Base-by-base conservation (phyloP, 371 early-diverging fungal species). In the Blakeslea trispora region DNA sequence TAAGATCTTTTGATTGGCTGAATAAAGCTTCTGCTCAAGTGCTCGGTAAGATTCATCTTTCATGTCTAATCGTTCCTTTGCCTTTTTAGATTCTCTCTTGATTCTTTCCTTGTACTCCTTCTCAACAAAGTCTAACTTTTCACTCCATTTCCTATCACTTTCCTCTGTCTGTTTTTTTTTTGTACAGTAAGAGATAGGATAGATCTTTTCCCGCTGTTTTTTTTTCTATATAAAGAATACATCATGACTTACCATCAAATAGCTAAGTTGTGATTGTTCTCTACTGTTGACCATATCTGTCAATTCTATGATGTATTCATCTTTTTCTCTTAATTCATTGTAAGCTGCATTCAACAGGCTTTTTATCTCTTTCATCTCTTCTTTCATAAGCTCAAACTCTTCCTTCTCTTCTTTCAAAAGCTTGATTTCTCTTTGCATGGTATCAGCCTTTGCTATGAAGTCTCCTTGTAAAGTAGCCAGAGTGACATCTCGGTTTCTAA, bases 401-500 rank as follows among this genome's bases (percentile, higher is more conserved):
- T 71, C 61, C 39, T 70, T 57, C 40, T n/a, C n/a, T n/a, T n/a
- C n/a, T 17, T 58, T 37, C 8, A 70, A 48, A 7, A 75, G 19
- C 10, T 50, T 37, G 22, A 57, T 70, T 23, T 75, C 76, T 47
- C 72, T 63, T 42, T 70, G 61, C 41, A 66, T 61, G 3, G 71
- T 68, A 41, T 75, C 72, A 10, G 60, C 56, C 11, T 70, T 63
- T 1, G 68, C 68, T 32, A 66, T 71, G 15, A 68, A 54, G 19
- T 79, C 64, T 2, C 65, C 69, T 53, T 74, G 66, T 37, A 79
- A 40, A 2, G 66, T 54, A 5, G 74, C 79, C 28, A 75, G 66
- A 13, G 61, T 69, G 0, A 71, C 68, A 35, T 75, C 75, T 9
- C 73, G 59, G 9, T 77, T 75, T 43, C 71, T 59, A 0, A 77